phyloP scores from a whole-genome alignment of 2,329 filamentous ascomycete species.

The Arthrocladium fulminans region DNA sequence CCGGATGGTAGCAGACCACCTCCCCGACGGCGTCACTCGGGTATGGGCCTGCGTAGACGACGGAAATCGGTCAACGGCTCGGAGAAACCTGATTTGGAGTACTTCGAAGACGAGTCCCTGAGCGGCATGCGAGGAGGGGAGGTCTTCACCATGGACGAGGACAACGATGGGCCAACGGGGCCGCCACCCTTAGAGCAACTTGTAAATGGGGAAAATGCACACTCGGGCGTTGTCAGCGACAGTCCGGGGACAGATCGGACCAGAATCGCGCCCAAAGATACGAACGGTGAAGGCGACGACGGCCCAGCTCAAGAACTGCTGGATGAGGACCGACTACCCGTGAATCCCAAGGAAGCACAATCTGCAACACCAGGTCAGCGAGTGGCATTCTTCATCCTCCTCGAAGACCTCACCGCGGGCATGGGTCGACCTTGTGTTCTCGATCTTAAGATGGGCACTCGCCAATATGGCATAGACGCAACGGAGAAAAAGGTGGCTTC shows the following conservation, averaged over 20 bases:
- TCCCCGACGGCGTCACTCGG: slow-evolving; percentile 67
- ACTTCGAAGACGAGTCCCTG: slow-evolving; percentile 82
- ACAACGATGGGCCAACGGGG: slow-evolving; percentile 13
- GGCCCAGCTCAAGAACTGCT: neutral
- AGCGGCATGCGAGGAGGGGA: slow-evolving; percentile 66
- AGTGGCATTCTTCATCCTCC: slow-evolving; percentile 82
- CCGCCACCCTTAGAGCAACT: neutral
- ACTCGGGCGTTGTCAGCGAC: neutral
- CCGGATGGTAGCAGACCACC: neutral
- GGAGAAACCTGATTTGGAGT: slow-evolving; percentile 70
- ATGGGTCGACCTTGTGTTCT: slow-evolving; percentile 97
- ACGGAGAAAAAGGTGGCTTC: slow-evolving; percentile 86
- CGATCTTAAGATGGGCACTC: slow-evolving; percentile 96
- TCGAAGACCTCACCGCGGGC: slow-evolving; percentile 90
- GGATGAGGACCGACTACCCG: slow-evolving; percentile 37
- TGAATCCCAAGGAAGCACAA: slow-evolving; percentile 71
- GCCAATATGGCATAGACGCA: slow-evolving; percentile 91
- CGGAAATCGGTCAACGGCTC: slow-evolving; percentile 57
- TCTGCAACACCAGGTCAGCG: slow-evolving; percentile 47
- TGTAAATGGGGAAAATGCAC: neutral
- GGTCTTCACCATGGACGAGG: slow-evolving; percentile 60
- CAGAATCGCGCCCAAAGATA: slow-evolving; percentile 5
- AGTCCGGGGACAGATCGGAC: slow-evolving; percentile 4
- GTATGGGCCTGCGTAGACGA: slow-evolving; percentile 70
- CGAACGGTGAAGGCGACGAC: neutral